Base-by-base conservation (phyloP, 805 yeast species). In the Kodamaea neixiangensis region DNA sequence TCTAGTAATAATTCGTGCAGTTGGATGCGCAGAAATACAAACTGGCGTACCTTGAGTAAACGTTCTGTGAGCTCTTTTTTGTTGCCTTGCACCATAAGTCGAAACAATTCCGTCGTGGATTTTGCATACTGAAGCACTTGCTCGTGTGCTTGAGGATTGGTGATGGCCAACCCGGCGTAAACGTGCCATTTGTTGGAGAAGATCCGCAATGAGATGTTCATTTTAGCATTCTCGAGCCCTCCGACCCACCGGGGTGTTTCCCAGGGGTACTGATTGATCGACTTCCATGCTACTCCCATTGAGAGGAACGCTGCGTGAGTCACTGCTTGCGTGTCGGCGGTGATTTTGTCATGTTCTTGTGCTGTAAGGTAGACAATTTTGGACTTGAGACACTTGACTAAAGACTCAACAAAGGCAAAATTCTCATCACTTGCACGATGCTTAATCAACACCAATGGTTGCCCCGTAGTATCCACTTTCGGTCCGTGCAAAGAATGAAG, bases 261-360 rank as follows among this genome's bases (percentile, higher is more conserved):
- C 99, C 99, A 94, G 0, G 99, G 99, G 64, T 90, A 94, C 64
- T 87, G 86, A 61, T 85, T 79, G 54, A 79, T 76, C 44, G 84
- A 80, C 58, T 81, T 86, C 99, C 99, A 94, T 5, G 98, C 98
- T 6, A 85, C 83, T 4, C 99, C 99, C 99, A 94, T 94, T 50
- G 96, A 86, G 52, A 94, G 73, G 63, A 94, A 94, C 0, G 97
- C 98, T 10, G 97, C 97, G 65, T 94, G 99, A 0, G 99, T 94
- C 14, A 93, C 97, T 0, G 98, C 98, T 67, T 94, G 99, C 1
- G 98, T 94, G 66, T 94, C 99, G 0, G 99, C 99, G 0, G 99
- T 93, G 55, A 94, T 93, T 59, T 80, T 82, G 66, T 94, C 99
- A 66, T 94, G 99, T 64, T 92, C 92, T 48, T 81, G 77, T n/a